Base-by-base conservation (phyloP, 2,329 filamentous ascomycete species). In the Aspergillus sp. region DNA sequence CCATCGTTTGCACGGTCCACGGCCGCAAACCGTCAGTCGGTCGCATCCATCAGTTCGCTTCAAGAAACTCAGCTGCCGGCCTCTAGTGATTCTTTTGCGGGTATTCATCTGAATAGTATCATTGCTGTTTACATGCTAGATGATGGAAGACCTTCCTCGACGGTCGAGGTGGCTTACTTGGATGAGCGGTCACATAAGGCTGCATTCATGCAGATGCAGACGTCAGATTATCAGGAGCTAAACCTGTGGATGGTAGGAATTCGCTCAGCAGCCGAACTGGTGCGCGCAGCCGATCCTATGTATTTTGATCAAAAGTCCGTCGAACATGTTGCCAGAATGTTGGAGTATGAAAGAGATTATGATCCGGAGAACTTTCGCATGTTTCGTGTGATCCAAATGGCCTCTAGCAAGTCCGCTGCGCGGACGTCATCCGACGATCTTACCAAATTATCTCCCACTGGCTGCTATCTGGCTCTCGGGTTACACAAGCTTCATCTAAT, bases 401-500 rank as follows among this genome's bases (percentile, higher is more conserved):
- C 77, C n/a, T 66, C 73, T 9, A 71, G 72, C 51, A 83, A 83
- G 63, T 70, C 73, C 12, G 67, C 69, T 29, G 70, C 72, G 30
- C 71, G 78, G 42, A 75, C 80, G 3, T 84, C 83, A 6, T 77
- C 78, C 11, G 84, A 87, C 46, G 83, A 87, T 52, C 62, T 86
- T 35, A 74, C 79, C 39, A 86, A 86, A 56, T 65, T 82, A 27
- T 76, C 76, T 33, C 80, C 82, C 7, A 80, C 77, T 7, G 77
- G 85, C 26, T 86, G 79, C 62, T 86, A 86, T 58, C 72, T 88
- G 49, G 83, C 79, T 6, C 75, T 88, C 58, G 84, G 84, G 13
- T 74, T 83, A 29, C 82, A 86, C 67, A 85, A 83, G 59, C 67
- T 87, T 30, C 83, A 87, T 65, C 56, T 88, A 39, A 75, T 88